Evolutionary conservation across 768 basidiomycete species (phyloP).

Genomic region (Lactarius tabidus): DNA sequence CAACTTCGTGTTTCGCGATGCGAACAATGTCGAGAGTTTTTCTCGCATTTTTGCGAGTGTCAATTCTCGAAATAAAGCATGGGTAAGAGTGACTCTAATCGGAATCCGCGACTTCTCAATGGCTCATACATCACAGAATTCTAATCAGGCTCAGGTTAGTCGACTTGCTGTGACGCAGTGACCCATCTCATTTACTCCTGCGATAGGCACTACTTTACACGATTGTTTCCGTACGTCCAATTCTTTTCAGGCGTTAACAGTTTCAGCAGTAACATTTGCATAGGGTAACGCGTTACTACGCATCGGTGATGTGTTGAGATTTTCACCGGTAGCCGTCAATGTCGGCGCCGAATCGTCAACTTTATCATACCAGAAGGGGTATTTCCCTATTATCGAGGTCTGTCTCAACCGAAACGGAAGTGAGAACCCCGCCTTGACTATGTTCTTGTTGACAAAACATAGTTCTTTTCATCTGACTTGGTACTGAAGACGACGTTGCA

Average conservation of each 20-base stretch:
- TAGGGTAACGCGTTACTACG: conserved; percentile 31
- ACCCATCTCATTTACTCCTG: neutral
- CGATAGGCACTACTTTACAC: conserved; percentile 30
- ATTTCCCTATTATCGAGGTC: conserved; percentile 34
- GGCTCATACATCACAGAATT: conserved; percentile 17
- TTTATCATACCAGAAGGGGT: conserved; percentile 35
- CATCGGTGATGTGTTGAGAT: conserved; percentile 33
- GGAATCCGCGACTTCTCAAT: neutral
- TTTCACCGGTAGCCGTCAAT: conserved; percentile 24
- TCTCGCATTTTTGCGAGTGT: conserved; percentile 29
- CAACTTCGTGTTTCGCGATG: conserved; percentile 28
- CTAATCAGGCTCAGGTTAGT: conserved; percentile 32
- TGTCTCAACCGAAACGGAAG: conserved; percentile 10
- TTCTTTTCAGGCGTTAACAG: neutral
- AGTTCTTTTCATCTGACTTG: conserved; percentile 34
- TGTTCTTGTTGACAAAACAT: neutral
- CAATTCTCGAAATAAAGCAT: conserved; percentile 27
- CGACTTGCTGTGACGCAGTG: neutral
- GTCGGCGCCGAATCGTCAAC: conserved; percentile 13
- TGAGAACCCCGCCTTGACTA: neutral
- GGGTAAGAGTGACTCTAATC: conserved; percentile 22
- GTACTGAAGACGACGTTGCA: conserved; percentile 33
- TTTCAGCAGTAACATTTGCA: neutral
- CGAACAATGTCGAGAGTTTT: conserved; percentile 30
- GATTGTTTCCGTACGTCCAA: conserved; percentile 26